Conservation (phyloP, 352 stramenopile genomes). For the Saprolegnia diclina region DNA sequence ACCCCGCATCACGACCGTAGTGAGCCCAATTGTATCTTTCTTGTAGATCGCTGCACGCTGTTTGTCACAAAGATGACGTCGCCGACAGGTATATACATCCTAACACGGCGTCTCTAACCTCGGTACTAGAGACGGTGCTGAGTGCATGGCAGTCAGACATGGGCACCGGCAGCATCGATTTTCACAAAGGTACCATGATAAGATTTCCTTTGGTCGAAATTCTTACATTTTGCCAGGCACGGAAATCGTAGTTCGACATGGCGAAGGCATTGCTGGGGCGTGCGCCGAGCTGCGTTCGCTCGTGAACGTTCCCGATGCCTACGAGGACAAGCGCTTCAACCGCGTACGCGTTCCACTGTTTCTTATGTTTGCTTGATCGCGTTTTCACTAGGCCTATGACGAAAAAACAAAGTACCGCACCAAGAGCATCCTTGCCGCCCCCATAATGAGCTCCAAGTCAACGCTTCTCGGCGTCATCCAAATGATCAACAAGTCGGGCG, state of each 20-base stretch:
- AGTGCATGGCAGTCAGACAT: constrained; percentile 25
- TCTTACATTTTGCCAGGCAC: neutral
- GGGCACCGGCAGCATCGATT: constrained; percentile 16
- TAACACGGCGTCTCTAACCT: neutral
- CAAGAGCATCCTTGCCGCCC: constrained; percentile 71
- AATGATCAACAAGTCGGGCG: constrained; percentile 77
- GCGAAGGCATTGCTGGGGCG: constrained; percentile 63
- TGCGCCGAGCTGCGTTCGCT: constrained; percentile 54
- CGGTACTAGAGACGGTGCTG: constrained; percentile 12
- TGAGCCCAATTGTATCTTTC: too few species aligned
- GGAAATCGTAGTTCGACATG: constrained; percentile 41
- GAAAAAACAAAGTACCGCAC: constrained; percentile 76
- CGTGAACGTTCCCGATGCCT: constrained; percentile 71
- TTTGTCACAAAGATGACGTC: constrained; percentile 51
- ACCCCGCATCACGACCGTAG: neutral
- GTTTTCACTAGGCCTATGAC: constrained; percentile 41
- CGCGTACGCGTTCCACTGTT: constrained; percentile 15
- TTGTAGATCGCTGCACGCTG: constrained; percentile 52
- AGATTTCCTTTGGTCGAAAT: neutral
- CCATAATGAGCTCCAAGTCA: constrained; percentile 53
- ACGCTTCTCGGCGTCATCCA: constrained; percentile 65
- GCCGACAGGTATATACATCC: neutral
- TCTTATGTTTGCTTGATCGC: neutral
- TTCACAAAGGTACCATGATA: constrained; percentile 6
- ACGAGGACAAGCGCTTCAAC: constrained; percentile 72